Conservation (phyloP, 2,329 filamentous ascomycete genomes). For the Scytalidium lignicola region DNA sequence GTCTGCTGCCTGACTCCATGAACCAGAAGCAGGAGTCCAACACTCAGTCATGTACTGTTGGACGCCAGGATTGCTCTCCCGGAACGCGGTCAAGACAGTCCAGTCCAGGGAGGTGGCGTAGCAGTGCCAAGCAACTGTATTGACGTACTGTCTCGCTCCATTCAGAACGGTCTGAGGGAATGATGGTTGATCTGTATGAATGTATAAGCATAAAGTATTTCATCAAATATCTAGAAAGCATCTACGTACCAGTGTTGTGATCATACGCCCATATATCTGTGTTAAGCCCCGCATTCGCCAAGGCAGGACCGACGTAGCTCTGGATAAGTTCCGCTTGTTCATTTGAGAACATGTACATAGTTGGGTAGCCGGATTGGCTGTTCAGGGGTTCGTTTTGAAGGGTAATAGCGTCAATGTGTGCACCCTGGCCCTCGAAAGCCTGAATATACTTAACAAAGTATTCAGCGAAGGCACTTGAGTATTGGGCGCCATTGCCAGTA, state of each 20-base stretch:
- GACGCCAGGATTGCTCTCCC: conserved; percentile 32
- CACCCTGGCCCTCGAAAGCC: conserved; percentile 30
- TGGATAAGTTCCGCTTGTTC: conserved; percentile 33
- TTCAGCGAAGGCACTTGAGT: conserved; percentile 20
- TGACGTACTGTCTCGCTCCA: conserved; percentile 12
- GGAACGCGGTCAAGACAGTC: conserved; percentile 29
- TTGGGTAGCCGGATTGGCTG: conserved; percentile 32
- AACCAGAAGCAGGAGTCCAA: conserved; percentile 44
- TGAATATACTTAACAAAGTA: conserved; percentile 39
- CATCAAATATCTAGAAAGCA: background rate
- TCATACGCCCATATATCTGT: conserved; percentile 32
- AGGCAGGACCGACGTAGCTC: conserved; percentile 34
- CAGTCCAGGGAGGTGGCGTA: conserved; percentile 20
- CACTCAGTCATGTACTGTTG: conserved; percentile 46
- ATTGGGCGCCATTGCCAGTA: conserved; percentile 17
- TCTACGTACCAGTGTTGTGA: conserved; percentile 20
- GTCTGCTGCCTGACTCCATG: conserved; percentile 48
- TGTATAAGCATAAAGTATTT: background rate
- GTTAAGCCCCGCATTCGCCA: conserved; percentile 33
- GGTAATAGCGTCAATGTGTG: conserved; percentile 35
- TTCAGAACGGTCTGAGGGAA: conserved; percentile 21
- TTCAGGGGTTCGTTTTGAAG: conserved; percentile 41
- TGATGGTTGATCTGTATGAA: conserved; percentile 15
- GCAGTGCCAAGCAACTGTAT: conserved; percentile 25
- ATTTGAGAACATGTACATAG: conserved; percentile 34